A percentile compares a stretch with the other conserved stretches of the same genome.
Evolutionary conservation across 352 stramenopile species (phyloP).

Genomic region (Pythium utonaiense): DNA sequence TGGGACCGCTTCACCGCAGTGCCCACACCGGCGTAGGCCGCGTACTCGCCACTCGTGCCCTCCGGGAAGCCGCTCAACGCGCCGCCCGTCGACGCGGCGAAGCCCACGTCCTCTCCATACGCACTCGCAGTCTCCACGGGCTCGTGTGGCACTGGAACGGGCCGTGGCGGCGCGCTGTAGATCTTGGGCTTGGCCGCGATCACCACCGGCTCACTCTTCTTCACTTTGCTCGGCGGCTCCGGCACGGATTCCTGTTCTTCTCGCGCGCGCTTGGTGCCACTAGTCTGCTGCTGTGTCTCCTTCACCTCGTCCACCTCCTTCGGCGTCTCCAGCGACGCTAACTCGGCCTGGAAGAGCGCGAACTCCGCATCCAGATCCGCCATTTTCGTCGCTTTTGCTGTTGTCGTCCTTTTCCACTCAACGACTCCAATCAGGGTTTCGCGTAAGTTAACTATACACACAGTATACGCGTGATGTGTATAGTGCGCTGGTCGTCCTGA

Average conservation of each 20-base stretch:
- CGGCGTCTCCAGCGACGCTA: conserved; percentile 67
- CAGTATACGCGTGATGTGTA: conserved; percentile 13
- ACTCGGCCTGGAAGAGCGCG: conserved; percentile 76
- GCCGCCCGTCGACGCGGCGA: neutral
- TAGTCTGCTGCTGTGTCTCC: neutral
- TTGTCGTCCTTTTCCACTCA: neutral
- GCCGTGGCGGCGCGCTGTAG: conserved; percentile 68
- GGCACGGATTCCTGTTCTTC: conserved; percentile 20
- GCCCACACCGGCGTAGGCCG: conserved; percentile 27
- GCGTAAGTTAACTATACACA: conserved; percentile 14
- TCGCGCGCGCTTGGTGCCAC: conserved; percentile 29
- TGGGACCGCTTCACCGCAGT: neutral
- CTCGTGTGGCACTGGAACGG: conserved; percentile 29
- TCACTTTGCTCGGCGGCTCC: conserved; percentile 34
- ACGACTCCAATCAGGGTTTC: neutral
- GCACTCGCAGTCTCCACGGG: neutral
- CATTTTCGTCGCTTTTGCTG: conserved; percentile 29
- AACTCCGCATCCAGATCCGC: conserved; percentile 76
- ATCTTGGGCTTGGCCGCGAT: conserved; percentile 50
- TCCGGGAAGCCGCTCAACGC: conserved; percentile 66
- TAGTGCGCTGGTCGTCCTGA: neutral
- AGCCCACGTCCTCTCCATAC: neutral
- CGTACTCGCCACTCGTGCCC: conserved; percentile 47
- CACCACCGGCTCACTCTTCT: conserved; percentile 24
- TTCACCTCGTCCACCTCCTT: conserved; percentile 31